These are phyloP conservation scores for Populus davidiana DNA, from an alignment of 345 rosid genomes.

Conservation along the genomic window DNA sequence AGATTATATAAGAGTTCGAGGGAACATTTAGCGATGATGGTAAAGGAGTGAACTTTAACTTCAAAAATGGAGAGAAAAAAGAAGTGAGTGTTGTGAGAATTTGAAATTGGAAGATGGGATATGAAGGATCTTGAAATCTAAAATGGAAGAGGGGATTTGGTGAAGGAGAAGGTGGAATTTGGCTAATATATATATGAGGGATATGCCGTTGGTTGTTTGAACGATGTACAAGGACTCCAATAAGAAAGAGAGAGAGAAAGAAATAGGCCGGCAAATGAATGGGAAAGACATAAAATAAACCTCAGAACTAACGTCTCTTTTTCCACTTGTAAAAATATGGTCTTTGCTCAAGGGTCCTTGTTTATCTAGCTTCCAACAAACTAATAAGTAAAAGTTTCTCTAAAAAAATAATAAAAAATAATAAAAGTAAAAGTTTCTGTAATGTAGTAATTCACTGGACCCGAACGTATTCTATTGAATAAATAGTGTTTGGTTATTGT, in stretches of 20 bases:
- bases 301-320: constrained; percentile 14
- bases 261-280: not conserved
- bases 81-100: not conserved
- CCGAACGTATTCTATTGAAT: no score
- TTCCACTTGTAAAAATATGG: not conserved
- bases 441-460: no score
- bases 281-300: not conserved
- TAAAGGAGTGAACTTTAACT: not conserved
- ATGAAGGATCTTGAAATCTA: not conserved
- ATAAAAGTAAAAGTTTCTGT: no score
- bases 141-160: not conserved
- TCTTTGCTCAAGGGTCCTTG: no score
- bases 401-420: no score
- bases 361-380: no score
- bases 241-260: not conserved
- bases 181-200: not conserved
- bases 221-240: not conserved
- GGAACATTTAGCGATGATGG: not conserved
- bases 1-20: not conserved
- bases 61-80: not conserved
- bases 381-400: no score
- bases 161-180: not conserved
- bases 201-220: not conserved
- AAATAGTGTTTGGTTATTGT: no score
- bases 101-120: not conserved